Base-by-base conservation (phyloP, 768 basidiomycete genomes). In the Naganishia kalamii region DNA sequence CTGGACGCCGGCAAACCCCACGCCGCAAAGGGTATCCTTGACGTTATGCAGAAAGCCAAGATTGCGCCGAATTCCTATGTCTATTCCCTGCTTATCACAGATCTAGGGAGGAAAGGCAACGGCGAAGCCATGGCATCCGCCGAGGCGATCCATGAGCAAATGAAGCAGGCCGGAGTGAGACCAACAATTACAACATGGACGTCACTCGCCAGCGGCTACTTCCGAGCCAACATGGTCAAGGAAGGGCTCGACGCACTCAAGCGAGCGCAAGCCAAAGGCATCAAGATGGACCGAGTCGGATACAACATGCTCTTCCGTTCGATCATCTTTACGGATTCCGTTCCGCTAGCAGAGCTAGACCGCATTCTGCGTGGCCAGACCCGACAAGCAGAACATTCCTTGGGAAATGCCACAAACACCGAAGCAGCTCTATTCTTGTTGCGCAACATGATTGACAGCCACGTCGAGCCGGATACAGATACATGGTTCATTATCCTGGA, bases 161-260 rank as follows among this genome's bases (percentile, higher is more conserved):
- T 97, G 92, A 91, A 75, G 77, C 80, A 60, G 79, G 50, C 52
- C 15, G 65, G 68, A 32, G 40, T 76, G 50, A 43, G 75, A 49
- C 87, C 90, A 0, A 93, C 88, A 73, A 85, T 85, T 65, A 82
- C 91, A 67, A 92, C 90, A 30, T 98, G 92, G 78, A 92, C 91
- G 0, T 81, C 85, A 1, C 80, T 96, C 52, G 81, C 96, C 51
- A 80, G 86, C 8, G 88, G 86, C 4, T 81, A 93, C 68, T 84
- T 88, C 73, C 83, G 86, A 30, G 84, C 83, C 17, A 85, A 81
- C 71, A 76, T 46, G 80, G 5, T 70, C 78, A 62, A 63, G 48
- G 64, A 23, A 65, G 62, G 57, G n/a, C 23, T 47, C 70, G 81
- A 79, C 64, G 74, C 76, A 25, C 75, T 85, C 48, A 75, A 76